phyloP scores from a whole-genome alignment of 176 grass and related monocot species.

The Oryza rufipogon region DNA sequence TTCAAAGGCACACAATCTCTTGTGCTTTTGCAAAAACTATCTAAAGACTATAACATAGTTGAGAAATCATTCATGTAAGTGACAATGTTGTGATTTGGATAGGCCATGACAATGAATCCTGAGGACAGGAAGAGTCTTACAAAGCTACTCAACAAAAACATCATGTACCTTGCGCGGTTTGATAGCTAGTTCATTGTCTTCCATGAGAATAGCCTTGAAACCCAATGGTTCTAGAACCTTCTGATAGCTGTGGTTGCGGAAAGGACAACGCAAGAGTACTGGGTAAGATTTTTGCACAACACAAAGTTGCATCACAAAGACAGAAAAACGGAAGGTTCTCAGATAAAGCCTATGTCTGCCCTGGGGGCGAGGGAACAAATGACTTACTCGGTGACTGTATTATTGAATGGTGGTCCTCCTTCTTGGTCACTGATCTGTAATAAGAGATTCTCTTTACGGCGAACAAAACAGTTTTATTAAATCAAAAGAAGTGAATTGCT shows the following conservation, averaged over 20 bases:
- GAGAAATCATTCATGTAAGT: neutral
- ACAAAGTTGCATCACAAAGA: conserved; percentile 18
- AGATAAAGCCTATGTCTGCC: conserved; percentile 25
- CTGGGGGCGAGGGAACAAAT: conserved; percentile 17
- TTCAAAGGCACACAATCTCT: neutral
- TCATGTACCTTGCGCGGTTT: conserved; percentile 63
- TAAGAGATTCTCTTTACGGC: conserved; percentile 14
- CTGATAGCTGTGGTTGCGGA: conserved; percentile 56
- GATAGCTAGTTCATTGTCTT: conserved; percentile 74
- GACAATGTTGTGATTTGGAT: neutral
- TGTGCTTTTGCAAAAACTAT: neutral
- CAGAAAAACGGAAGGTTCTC: conserved; percentile 19
- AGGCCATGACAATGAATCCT: neutral
- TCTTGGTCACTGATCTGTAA: conserved; percentile 72
- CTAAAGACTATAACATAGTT: neutral
- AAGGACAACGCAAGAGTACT: conserved; percentile 8
- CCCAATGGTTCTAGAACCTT: conserved; percentile 65
- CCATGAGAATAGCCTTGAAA: conserved; percentile 66
- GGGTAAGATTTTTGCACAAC: conserved; percentile 27
- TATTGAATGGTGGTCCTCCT: conserved; percentile 78
- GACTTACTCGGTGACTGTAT: conserved; percentile 72
- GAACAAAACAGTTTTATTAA: conserved; percentile 39
- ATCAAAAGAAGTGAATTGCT: conserved; percentile 8
- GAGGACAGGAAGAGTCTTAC: neutral
- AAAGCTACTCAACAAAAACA: neutral